Evolutionary conservation across 2,329 filamentous ascomycete species (phyloP).

Genomic region (Aspergillus sp.): DNA sequence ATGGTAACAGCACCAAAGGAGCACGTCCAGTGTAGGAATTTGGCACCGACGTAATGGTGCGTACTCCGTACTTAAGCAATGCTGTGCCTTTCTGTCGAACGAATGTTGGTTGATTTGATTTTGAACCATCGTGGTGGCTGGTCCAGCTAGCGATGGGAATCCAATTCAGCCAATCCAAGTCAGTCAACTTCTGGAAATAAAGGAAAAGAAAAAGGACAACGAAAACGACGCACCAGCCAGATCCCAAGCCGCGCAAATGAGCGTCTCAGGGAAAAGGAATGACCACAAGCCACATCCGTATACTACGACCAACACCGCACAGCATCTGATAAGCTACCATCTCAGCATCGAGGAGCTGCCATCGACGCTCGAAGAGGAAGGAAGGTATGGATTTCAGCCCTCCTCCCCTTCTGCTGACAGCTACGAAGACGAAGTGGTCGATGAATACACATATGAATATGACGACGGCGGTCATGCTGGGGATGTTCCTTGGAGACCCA

Average conservation of each 20-base stretch:
- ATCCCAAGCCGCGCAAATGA: background rate
- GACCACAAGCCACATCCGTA: too few species aligned
- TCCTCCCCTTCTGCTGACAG: too few species aligned
- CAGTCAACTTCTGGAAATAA: background rate
- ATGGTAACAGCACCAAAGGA: too few species aligned
- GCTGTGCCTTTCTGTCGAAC: background rate
- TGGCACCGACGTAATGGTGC: background rate
- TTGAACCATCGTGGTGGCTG: background rate
- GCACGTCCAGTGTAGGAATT: too few species aligned
- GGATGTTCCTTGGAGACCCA: conserved; percentile 27
- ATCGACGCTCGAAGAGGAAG: background rate
- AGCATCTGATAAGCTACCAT: background rate
- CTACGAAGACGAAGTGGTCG: background rate
- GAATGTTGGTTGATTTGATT: background rate
- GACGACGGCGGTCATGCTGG: conserved; percentile 1
- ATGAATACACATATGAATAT: background rate
- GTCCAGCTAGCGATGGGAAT: background rate
- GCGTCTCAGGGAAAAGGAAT: background rate
- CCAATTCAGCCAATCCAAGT: background rate
- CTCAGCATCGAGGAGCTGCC: background rate
- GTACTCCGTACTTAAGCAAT: background rate
- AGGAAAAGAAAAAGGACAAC: background rate
- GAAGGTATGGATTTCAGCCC: background rate
- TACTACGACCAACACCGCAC: too few species aligned
- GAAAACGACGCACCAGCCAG: background rate